These are phyloP conservation scores for Inga leiocalycina DNA, from an alignment of 306 rosid genomes.

Conservation along the genomic window DNA sequence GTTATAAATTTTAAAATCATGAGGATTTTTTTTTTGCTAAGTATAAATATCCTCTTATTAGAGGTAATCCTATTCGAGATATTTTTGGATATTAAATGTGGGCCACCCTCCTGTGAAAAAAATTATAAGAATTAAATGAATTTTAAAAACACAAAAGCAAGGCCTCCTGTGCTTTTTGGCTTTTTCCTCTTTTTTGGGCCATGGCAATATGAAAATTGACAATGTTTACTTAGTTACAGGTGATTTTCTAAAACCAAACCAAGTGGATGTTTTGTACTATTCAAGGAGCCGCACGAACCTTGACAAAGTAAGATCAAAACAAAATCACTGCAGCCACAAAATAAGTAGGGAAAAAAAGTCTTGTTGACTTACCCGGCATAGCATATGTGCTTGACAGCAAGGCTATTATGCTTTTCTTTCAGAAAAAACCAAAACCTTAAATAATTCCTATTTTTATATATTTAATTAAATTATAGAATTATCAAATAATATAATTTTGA, in stretches of 20 bases:
- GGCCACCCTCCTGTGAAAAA: no score
- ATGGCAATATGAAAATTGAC: no score
- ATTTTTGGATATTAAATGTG: no score
- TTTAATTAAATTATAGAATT: no score
- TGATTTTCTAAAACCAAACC: neutral
- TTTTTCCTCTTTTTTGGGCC: neutral
- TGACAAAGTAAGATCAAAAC: neutral
- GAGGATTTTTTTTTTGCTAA: no score
- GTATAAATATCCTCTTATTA: accelerated
- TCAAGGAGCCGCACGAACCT: neutral
- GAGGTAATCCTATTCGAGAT: no score
- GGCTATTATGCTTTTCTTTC: neutral
- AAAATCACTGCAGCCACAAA: no score
- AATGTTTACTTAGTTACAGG: neutral
- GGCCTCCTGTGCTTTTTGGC: neutral
- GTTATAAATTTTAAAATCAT: no score
- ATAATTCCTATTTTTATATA: neutral
- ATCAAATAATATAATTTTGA: no score
- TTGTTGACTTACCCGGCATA: neutral
- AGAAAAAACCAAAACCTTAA: neutral
- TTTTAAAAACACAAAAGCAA: neutral
- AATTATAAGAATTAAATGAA: neutral
- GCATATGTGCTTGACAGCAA: neutral
- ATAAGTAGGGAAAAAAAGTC: neutral
- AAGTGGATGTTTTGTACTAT: neutral